These are phyloP conservation scores for Pichia scutulata DNA, from an alignment of 805 yeast species.

Conservation along the genomic window DNA sequence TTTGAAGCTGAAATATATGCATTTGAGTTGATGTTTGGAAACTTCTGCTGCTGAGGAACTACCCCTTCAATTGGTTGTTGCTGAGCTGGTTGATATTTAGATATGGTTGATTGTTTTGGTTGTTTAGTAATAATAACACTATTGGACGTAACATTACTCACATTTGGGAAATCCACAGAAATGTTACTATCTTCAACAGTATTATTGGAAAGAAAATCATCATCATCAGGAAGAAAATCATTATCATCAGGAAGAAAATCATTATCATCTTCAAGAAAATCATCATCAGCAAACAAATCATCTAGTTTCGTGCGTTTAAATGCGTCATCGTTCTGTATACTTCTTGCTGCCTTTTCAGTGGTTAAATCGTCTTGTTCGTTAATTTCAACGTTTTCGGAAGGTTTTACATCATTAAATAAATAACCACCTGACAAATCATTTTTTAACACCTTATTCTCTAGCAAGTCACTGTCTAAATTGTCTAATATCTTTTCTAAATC, in stretches of 20 bases:
- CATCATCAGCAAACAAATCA: neutral
- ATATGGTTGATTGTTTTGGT: neutral
- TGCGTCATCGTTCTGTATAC: neutral
- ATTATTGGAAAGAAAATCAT: too few species aligned
- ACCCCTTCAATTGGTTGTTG: neutral
- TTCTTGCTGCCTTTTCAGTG: neutral
- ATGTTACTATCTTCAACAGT: neutral
- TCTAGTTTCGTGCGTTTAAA: neutral
- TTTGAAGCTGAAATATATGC: neutral
- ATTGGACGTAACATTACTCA: neutral
- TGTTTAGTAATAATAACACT: neutral
- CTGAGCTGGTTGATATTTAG: neutral
- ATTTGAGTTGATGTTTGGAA: neutral
- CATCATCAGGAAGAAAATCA: neutral
- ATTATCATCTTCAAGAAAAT: neutral
- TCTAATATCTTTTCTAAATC: conserved; percentile 31
- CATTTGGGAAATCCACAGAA: neutral
- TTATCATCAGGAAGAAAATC: neutral
- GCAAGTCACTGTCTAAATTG: conserved; percentile 24
- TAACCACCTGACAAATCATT: conserved; percentile 12
- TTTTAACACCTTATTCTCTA: too few species aligned
- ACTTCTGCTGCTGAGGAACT: neutral
- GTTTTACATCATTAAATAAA: neutral
- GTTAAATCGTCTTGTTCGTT: neutral
- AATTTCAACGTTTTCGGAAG: neutral